These are phyloP conservation scores for Phytophthora hibernalis DNA, from an alignment of 352 stramenopile genomes.

Conservation along the genomic window DNA sequence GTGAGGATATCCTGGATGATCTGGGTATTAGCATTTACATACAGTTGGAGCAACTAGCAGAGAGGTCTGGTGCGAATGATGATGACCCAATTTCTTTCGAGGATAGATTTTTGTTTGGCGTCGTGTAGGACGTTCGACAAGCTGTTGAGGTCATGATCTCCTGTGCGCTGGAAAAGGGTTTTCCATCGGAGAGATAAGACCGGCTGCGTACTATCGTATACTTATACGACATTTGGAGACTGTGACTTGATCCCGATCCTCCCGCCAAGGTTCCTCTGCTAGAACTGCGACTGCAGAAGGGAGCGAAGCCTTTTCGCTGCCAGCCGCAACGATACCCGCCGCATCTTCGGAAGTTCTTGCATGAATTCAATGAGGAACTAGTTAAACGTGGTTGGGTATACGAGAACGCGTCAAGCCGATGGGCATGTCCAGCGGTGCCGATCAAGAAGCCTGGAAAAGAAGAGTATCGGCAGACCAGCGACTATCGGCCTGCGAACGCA, in stretches of 20 bases:
- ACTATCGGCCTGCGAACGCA: conserved; percentile 28
- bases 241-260: neutral
- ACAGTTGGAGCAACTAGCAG: neutral
- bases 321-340: conserved; percentile 7
- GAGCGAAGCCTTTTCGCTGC: conserved; percentile 5
- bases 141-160: neutral
- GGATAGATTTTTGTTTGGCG: neutral
- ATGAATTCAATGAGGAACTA: conserved; percentile 15
- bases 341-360: conserved; percentile 1
- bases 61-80: neutral
- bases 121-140: neutral
- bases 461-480: conserved; percentile 25
- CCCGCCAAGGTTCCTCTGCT: too few relatives aligned
- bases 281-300: conserved; percentile 1
- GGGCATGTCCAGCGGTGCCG: conserved; percentile 27
- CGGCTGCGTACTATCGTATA: conserved; percentile 8
- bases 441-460: conserved; percentile 9
- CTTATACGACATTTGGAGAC: conserved; percentile 11
- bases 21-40: neutral
- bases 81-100: neutral
- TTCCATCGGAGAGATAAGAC: conserved; percentile 5
- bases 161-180: neutral
- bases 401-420: neutral
- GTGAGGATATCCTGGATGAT: too few relatives aligned
- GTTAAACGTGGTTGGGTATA: conserved; percentile 7